Percentiles rank a stretch among this genome's conserved stretches.
Conservation (phyloP, 495 filamentous ascomycete species). For the Penicillium daleae region DNA sequence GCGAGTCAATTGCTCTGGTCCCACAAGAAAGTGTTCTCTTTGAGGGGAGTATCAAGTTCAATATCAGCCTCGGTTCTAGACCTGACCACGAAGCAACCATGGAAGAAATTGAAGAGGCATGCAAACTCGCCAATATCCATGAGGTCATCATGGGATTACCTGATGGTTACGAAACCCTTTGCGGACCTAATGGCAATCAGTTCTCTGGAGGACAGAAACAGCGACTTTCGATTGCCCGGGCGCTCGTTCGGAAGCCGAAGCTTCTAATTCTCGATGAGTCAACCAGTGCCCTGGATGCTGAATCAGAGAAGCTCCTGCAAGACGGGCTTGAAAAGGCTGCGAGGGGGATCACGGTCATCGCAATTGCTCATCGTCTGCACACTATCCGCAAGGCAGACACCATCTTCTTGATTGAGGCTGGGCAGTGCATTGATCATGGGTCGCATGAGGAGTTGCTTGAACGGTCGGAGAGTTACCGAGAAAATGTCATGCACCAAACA, state of each 20-base stretch:
- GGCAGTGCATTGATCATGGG: slow-evolving; percentile 66
- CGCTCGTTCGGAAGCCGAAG: slow-evolving; percentile 70
- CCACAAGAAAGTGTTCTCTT: slow-evolving; percentile 60
- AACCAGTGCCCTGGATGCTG: slow-evolving; percentile 73
- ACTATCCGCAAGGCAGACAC: slow-evolving; percentile 77
- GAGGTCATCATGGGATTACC: slow-evolving; percentile 59
- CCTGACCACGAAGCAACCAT: slow-evolving; percentile 44
- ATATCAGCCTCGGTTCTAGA: slow-evolving; percentile 55
- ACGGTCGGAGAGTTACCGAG: slow-evolving; percentile 60
- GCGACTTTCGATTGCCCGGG: slow-evolving; percentile 73
- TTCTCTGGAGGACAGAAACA: slow-evolving; percentile 82
- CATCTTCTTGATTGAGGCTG: slow-evolving; percentile 76
- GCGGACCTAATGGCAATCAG: slow-evolving; percentile 62
- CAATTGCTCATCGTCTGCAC: slow-evolving; percentile 75
- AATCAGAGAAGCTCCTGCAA: slow-evolving; percentile 73
- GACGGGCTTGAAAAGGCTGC: slow-evolving; percentile 65
- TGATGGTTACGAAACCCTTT: slow-evolving; percentile 65
- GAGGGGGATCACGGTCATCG: slow-evolving; percentile 75
- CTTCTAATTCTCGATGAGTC: slow-evolving; percentile 80
- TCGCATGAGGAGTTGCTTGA: slow-evolving; percentile 68
- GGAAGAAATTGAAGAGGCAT: slow-evolving; percentile 59
- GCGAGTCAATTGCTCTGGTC: slow-evolving; percentile 55
- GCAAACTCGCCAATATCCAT: slow-evolving; percentile 61
- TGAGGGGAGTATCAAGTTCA: slow-evolving; percentile 57
- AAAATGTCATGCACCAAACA: slow-evolving; percentile 54